Percentiles rank a stretch among this genome's conserved stretches.
Conservation (phyloP, 2,329 filamentous ascomycete genomes). For the Penicillium sp. region DNA sequence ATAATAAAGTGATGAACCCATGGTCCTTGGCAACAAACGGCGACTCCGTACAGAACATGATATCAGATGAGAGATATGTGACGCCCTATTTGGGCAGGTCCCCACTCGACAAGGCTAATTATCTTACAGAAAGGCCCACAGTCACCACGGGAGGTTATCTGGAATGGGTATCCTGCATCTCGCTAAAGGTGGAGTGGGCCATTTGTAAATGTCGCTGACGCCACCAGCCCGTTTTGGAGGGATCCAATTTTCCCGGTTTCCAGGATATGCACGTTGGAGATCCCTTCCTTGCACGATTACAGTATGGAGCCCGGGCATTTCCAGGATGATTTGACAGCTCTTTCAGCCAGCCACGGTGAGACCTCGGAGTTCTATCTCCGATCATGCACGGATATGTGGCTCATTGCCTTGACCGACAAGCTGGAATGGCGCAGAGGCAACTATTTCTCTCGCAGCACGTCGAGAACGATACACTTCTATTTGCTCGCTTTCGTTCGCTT, state of each 20-base stretch:
- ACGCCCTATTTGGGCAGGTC: no score
- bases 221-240: constrained; percentile 12
- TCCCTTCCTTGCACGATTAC: constrained; percentile 9
- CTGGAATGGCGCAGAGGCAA: background rate
- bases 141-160: constrained; percentile 3
- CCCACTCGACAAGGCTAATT: background rate
- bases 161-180: constrained; percentile 16
- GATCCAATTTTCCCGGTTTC: constrained; percentile 20
- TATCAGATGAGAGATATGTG: no score
- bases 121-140: background rate
- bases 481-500: background rate
- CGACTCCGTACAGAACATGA: constrained; percentile 6
- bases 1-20: background rate
- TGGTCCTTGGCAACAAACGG: background rate
- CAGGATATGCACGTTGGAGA: constrained; percentile 28
- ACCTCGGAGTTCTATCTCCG: background rate
- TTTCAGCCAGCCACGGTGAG: constrained; percentile 15
- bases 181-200: constrained; percentile 16
- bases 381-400: background rate
- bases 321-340: background rate
- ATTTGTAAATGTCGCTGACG: constrained; percentile 1
- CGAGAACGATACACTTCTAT: background rate
- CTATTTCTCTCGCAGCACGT: background rate
- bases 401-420: background rate
- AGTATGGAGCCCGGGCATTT: background rate